phyloP scores from a whole-genome alignment of 371 early-diverging fungal genomes.

The Parasitella parasitica region DNA sequence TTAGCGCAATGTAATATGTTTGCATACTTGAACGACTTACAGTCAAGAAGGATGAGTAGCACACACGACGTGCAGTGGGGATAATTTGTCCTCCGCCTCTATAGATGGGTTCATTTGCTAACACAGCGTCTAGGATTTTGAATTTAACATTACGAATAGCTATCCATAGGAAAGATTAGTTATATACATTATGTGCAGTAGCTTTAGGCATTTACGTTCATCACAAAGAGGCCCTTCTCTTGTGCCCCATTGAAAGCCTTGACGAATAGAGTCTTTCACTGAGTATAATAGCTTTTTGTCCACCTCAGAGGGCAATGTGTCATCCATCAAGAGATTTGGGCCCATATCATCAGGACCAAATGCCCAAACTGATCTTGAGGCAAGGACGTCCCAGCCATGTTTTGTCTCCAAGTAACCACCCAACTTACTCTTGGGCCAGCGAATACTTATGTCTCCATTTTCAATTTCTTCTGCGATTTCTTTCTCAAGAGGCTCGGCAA shows the following conservation, averaged over 20 bases:
- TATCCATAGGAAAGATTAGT: conserved; percentile 20
- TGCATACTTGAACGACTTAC: conserved; percentile 31
- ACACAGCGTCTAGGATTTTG: conserved; percentile 81
- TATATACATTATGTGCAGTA: neutral
- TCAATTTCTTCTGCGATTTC: conserved; percentile 93
- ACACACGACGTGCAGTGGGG: conserved; percentile 97
- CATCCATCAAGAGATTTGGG: conserved; percentile 93
- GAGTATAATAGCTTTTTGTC: conserved; percentile 79
- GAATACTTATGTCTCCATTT: conserved; percentile 63
- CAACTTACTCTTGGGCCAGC: conserved; percentile 76
- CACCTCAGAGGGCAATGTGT: conserved; percentile 87
- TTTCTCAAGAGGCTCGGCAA: conserved; percentile 92
- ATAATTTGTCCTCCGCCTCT: conserved; percentile 98
- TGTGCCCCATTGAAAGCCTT: conserved; percentile 98
- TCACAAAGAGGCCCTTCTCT: conserved; percentile 96
- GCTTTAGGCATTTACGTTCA: conserved; percentile 68
- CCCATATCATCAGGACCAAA: conserved; percentile 94
- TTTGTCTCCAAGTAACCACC: conserved; percentile 79
- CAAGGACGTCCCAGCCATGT: conserved; percentile 93
- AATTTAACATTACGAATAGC: conserved; percentile 95
- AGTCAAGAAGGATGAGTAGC: conserved; percentile 93
- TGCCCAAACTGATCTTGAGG: conserved; percentile 93
- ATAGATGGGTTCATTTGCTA: conserved; percentile 88
- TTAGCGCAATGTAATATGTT: neutral
- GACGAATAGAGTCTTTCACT: conserved; percentile 83